phyloP scores from a whole-genome alignment of 108 stramenopile species.

The Fragilariopsis cylindrus region DNA sequence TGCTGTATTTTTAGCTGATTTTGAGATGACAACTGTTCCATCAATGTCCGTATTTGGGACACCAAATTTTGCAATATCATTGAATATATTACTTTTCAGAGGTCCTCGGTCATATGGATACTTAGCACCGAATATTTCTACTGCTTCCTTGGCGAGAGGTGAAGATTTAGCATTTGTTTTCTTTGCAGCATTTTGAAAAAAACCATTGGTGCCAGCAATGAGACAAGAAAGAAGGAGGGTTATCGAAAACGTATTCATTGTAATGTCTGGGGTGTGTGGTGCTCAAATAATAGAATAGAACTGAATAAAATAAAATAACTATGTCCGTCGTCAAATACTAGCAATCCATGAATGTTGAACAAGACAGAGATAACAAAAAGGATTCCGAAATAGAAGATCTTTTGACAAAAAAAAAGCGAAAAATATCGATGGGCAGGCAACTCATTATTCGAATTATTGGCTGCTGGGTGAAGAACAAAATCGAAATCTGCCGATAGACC shows the following conservation, averaged over 20 bases:
- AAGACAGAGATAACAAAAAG: too few relatives aligned
- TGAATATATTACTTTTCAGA: not conserved
- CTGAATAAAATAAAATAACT: too few relatives aligned
- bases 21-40: conserved; percentile 30
- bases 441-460: too few relatives aligned
- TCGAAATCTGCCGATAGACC: too few relatives aligned
- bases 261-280: too few relatives aligned
- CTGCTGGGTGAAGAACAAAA: too few relatives aligned
- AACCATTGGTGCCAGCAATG: conserved; percentile 7
- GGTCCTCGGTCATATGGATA: conserved; percentile 36
- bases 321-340: too few relatives aligned
- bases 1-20: not conserved
- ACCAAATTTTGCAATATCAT: conserved; percentile 56
- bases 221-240: conserved; percentile 7
- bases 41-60: conserved; percentile 59
- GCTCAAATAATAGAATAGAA: too few relatives aligned
- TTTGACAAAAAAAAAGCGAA: too few relatives aligned
- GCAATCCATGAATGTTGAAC: too few relatives aligned
- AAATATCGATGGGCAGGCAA: too few relatives aligned
- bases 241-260: not conserved
- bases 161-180: conserved; percentile 26
- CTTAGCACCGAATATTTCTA: conserved; percentile 51
- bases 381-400: too few relatives aligned
- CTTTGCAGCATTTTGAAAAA: conserved; percentile 19
- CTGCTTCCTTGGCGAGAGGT: conserved; percentile 52